Percentiles rank a stretch among this genome's conserved stretches.
Conservation (phyloP, 306 rosid species). For the Quercus robur region DNA sequence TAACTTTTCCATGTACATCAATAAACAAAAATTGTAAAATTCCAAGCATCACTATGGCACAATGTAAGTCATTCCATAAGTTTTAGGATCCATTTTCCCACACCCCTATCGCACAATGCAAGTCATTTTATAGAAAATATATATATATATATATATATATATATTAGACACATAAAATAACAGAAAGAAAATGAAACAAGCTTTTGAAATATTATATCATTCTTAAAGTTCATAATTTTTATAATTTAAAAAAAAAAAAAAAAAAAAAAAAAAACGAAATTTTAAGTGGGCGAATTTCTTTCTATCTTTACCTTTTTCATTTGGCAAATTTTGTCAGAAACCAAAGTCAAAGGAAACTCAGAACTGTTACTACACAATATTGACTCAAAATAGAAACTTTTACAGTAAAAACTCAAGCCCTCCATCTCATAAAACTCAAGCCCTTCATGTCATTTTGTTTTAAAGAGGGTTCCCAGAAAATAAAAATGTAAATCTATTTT, state of each 20-base stretch:
- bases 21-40: not conserved
- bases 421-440: not conserved
- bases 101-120: slow-evolving; percentile 56
- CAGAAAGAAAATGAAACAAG: not conserved
- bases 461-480: not conserved
- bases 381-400: not conserved
- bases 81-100: slow-evolving; percentile 87
- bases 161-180: not conserved
- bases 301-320: not conserved
- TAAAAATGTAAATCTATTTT: no score
- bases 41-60: slow-evolving; percentile 31
- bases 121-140: slow-evolving; percentile 1
- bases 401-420: not conserved
- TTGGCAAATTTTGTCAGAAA: no score
- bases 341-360: not conserved
- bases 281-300: not conserved
- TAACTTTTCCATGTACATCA: not conserved
- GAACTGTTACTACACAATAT: not conserved
- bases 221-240: not conserved
- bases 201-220: not conserved
- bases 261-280: not conserved
- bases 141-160: no score
- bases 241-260: not conserved
- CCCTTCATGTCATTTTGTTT: not conserved
- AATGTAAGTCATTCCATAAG: slow-evolving; percentile 38